Evolutionary conservation across 2,329 filamentous ascomycete genomes (phyloP).

Genomic region (Ophiocordyceps robertsii): DNA sequence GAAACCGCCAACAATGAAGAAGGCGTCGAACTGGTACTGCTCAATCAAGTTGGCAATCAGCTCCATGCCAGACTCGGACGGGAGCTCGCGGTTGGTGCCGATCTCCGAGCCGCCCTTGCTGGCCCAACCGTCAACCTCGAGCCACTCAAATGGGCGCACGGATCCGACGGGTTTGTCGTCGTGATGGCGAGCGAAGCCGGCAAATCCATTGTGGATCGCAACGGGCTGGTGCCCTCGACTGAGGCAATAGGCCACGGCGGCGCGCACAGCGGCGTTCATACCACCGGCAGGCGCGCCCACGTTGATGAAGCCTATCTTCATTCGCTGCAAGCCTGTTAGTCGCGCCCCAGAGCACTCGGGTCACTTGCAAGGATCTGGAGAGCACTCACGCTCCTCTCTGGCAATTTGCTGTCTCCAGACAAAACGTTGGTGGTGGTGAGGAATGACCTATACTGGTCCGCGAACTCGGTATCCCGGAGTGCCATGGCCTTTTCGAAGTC

Average conservation of each 20-base stretch:
- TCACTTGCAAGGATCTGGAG: neutral
- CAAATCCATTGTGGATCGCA: constrained; percentile 93
- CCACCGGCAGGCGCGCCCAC: constrained; percentile 93
- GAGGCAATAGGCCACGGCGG: constrained; percentile 84
- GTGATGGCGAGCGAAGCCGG: constrained; percentile 84
- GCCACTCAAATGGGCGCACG: constrained; percentile 78
- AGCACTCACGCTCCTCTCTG: constrained; percentile 51
- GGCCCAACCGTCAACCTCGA: constrained; percentile 90
- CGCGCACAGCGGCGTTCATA: constrained; percentile 94
- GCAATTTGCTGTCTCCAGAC: constrained; percentile 52
- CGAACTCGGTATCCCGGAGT: constrained; percentile 84
- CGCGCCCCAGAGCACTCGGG: neutral
- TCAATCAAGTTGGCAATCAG: constrained; percentile 72
- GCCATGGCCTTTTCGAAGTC: constrained; percentile 82
- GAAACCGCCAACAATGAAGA: constrained; percentile 90
- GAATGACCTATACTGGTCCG: constrained; percentile 83
- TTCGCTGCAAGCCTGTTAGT: constrained; percentile 42
- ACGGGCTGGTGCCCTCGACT: constrained; percentile 85
- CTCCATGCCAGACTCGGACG: constrained; percentile 71
- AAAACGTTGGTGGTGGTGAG: constrained; percentile 79
- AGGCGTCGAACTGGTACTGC: constrained; percentile 75
- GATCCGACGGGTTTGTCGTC: constrained; percentile 68
- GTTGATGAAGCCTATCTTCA: constrained; percentile 92
- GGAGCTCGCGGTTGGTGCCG: constrained; percentile 89
- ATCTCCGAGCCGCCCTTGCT: constrained; percentile 97